A percentile compares a stretch with the other conserved stretches of the same genome.
Conservation (phyloP, 1,284 basidiomycete species). For the Testicularia cyperi region DNA sequence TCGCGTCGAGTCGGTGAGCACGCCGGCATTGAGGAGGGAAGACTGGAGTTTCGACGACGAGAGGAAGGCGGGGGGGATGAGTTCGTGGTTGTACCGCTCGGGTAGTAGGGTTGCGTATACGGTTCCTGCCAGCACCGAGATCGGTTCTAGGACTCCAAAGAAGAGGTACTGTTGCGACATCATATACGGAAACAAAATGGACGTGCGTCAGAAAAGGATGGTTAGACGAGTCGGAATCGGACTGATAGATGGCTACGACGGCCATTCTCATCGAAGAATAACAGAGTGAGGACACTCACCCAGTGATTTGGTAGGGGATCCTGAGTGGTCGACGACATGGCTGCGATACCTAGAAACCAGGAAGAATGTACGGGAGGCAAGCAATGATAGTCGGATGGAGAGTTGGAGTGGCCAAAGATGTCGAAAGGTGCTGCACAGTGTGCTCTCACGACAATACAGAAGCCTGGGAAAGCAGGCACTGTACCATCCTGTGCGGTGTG, state of each 20-base stretch:
- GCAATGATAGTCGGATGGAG: too few species aligned
- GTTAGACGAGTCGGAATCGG: background rate
- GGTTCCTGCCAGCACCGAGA: constrained; percentile 38
- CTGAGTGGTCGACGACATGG: background rate
- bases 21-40: constrained; percentile 11
- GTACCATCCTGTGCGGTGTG: too few species aligned
- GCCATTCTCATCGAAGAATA: too few species aligned
- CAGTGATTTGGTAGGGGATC: constrained; percentile 33
- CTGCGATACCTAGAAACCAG: too few species aligned
- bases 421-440: too few species aligned
- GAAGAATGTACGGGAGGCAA: too few species aligned
- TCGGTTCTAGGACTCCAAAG: constrained; percentile 49
- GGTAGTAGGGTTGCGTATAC: constrained; percentile 40
- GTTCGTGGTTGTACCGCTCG: constrained; percentile 42
- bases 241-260: too few species aligned
- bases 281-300: constrained; percentile 18
- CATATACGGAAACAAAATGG: too few species aligned
- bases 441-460: too few species aligned
- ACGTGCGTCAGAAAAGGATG: background rate
- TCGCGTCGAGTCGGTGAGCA: constrained; percentile 9
- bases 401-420: too few species aligned
- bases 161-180: constrained; percentile 36
- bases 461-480: too few species aligned
- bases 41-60: constrained; percentile 10
- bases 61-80: constrained; percentile 35